Conservation (phyloP, 2,329 filamentous ascomycete genomes). For the Cercospora brassicicola region DNA sequence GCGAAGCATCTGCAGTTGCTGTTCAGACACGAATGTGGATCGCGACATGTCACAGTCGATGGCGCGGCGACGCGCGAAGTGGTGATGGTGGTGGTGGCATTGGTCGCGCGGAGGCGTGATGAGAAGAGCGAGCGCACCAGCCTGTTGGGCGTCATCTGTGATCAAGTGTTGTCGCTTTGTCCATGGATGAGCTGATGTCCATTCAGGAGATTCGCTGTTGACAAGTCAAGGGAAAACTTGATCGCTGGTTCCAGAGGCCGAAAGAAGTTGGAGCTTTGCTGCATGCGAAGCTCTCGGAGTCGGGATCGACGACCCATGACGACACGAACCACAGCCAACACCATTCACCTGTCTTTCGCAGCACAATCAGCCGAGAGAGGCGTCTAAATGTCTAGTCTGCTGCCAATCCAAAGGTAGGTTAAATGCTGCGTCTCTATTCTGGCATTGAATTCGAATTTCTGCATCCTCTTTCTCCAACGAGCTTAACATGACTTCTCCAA, state of each 20-base stretch:
- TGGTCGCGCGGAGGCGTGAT: constrained; percentile 38
- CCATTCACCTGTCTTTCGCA: constrained; percentile 1
- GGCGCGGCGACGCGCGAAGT: constrained; percentile 3
- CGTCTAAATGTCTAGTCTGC: constrained; percentile 4
- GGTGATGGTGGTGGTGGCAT: constrained; percentile 10
- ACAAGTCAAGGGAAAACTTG: too few species aligned
- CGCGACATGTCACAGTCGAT: constrained; percentile 16
- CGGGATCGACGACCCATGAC: constrained; percentile 4
- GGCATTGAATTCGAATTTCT: background rate
- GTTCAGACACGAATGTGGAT: constrained; percentile 27
- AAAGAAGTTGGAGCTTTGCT: background rate
- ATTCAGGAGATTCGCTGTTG: background rate
- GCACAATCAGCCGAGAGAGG: constrained; percentile 9
- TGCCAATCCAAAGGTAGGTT: background rate
- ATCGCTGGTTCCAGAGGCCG: background rate
- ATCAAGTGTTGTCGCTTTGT: constrained; percentile 10
- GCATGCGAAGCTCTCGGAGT: background rate
- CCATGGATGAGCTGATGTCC: constrained; percentile 20
- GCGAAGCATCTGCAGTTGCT: constrained; percentile 36
- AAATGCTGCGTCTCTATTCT: background rate
- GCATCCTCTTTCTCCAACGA: background rate
- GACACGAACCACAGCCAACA: constrained; percentile 4
- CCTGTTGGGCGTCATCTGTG: constrained; percentile 41
- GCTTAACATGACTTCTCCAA: constrained; percentile 25
- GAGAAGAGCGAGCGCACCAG: constrained; percentile 51